Evolutionary conservation across 2,329 filamentous ascomycete species (phyloP), one percentile per base, ranked within the genome.

Genomic region (Thielaviopsis ethacetica): DNA sequence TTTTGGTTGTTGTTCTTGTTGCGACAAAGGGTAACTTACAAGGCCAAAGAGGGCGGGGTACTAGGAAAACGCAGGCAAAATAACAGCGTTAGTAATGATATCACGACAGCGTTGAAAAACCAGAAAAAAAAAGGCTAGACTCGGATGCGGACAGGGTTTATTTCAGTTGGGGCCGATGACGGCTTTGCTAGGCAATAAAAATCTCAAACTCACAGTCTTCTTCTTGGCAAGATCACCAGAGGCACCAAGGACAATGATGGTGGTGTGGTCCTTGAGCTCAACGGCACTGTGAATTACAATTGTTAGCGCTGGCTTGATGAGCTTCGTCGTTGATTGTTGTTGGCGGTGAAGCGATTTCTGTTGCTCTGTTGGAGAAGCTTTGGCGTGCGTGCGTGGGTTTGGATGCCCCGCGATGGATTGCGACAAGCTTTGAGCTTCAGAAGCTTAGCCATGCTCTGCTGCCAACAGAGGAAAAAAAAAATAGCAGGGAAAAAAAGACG

Each of bases 171-270:
- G 24, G 49, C 58, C 44, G 58, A 60, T 51, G 63, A 59, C 56
- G 59, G 57, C 59, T 50, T 34, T 61, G 59, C 56, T 61, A 56
- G 58, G 60, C 58, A 61, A 62, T 9, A 34, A 49, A 53, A 56
- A 56, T 59, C 54, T 59, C 59, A 51, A 50, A 57, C 83, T 71
- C 75, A 95, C 90, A 53, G 93, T 98, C 85, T 98, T 98, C 85
- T 98, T 98, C 82, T 98, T 98, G 56, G 93, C 93, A 65, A 98
- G 77, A 79, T 98, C 93, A 68, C 93, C 93, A 57, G 93, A 98
- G 65, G 93, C 93, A 68, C 93, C 93, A 65, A 98, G 84, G 67
- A 98, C 93, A 68, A 98, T 82, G 68, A 98, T 94, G 70, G 91
- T 82, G 65, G 93, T 98, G 80, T 98, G 94, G 70, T 97, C 89